A percentile compares a stretch with the other conserved stretches of the same genome.
These are phyloP conservation scores for Globisporangium sylvaticum DNA, from an alignment of 352 stramenopile genomes.

Conservation along the genomic window DNA sequence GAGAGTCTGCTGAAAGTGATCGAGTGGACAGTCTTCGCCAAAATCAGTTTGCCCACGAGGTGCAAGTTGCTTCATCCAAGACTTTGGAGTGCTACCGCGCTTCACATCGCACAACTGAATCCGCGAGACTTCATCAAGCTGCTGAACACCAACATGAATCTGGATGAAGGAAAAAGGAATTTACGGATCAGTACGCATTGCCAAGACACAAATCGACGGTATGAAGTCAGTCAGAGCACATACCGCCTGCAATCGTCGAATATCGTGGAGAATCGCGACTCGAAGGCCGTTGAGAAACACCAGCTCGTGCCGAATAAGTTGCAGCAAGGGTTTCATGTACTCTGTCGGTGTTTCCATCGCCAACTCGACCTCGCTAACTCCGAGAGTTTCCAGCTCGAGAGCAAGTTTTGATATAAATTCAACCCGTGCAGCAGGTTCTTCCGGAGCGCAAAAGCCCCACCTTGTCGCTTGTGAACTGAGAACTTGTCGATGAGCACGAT, in stretches of 20 bases:
- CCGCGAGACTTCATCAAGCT: conserved; percentile 10
- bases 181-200: conserved; percentile 2
- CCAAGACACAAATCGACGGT: not conserved
- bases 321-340: conserved; percentile 27
- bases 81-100: not conserved
- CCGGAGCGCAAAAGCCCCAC: conserved; percentile 18
- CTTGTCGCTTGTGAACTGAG: conserved; percentile 15
- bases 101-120: conserved; percentile 1
- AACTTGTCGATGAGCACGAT: not conserved
- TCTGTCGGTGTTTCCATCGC: not conserved
- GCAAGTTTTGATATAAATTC: conserved; percentile 8
- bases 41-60: too few relatives aligned
- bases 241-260: conserved; percentile 25
- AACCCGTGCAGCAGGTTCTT: conserved; percentile 19
- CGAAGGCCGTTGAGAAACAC: conserved; percentile 18
- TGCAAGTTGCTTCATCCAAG: conserved; percentile 6
- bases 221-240: not conserved
- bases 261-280: conserved; percentile 17
- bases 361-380: not conserved
- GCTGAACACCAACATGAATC: conserved; percentile 11
- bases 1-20: conserved; percentile 32
- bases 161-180: not conserved
- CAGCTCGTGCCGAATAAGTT: conserved; percentile 24
- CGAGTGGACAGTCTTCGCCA: conserved; percentile 14
- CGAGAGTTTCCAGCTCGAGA: conserved; percentile 10